Evolutionary conservation across 257 asterid genomes (phyloP), one percentile per base, ranked within the genome.

Genomic region (Gynochthodes officinalis): DNA sequence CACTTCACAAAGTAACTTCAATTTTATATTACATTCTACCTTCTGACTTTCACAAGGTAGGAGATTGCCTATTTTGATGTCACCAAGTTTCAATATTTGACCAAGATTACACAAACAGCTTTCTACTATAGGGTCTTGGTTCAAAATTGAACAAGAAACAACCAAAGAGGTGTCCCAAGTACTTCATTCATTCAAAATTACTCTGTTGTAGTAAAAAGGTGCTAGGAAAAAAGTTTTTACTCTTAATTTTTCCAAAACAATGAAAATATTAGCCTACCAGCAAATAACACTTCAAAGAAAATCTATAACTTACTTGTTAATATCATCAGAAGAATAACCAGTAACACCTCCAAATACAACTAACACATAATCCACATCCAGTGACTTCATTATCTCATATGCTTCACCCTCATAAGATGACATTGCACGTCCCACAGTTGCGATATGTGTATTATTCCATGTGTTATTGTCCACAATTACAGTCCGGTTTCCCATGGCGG

Each of bases 351-450:
- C 99, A 73, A 94, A 94, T 53, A 94, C 99, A 80, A 94, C 99
- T 69, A 94, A 68, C 28, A 94, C 99, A 72, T 94, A 94, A 76
- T 88, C 89, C 72, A 94, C 99, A 79, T 94, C 99, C 72, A 95
- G 85, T 35, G 99, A 91, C 81, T 89, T 84, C 97, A 95, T 95
- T 78, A 95, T 95, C 67, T 91, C 99, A 78, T 91, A 91, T 15
- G 99, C 99, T 83, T 95, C 99, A 63, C 87, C 93, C 78, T 94
- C 99, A 76, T 95, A 87, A 63, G 99, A 95, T 43, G 99, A 87
- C 99, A 95, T 95, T 18, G 99, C 99, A 78, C 99, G 96, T 55
- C 99, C 99, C 64, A 95, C 99, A 12, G 99, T 95, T 71, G 99
- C 99, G 72, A 95, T 95, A 76, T 95, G 99, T 33, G 99, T 95